A percentile compares a stretch with the other conserved stretches of the same genome.
Conservation (phyloP, 208 protist genomes). For the Leishmania guyanensis region DNA sequence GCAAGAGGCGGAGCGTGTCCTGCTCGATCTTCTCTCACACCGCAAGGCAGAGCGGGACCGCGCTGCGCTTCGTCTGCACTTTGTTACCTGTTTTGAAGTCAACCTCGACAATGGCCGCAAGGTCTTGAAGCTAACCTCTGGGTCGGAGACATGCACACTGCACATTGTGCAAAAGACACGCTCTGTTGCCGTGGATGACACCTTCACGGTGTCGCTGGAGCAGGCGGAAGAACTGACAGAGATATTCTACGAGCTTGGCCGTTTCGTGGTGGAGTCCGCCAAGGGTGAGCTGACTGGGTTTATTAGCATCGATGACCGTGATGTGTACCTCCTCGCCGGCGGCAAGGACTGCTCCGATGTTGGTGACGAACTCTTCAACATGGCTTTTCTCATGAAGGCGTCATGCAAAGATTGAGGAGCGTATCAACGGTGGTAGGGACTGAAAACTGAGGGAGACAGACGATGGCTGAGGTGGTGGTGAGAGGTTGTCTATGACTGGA, state of each 20-base stretch:
- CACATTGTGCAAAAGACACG: constrained; percentile 76
- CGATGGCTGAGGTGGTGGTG: background rate
- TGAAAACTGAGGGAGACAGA: background rate
- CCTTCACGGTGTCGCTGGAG: constrained; percentile 60
- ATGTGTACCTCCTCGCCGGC: constrained; percentile 71
- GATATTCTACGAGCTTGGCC: constrained; percentile 79
- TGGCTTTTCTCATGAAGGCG: constrained; percentile 66
- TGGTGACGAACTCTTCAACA: constrained; percentile 82
- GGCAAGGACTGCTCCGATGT: constrained; percentile 73
- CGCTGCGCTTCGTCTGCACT: constrained; percentile 75
- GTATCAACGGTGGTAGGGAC: too few species aligned
- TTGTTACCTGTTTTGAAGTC: constrained; percentile 72
- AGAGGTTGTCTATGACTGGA: background rate
- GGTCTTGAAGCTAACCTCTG: constrained; percentile 56
- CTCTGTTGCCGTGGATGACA: constrained; percentile 56
- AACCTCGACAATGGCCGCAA: constrained; percentile 82
- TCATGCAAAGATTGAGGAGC: constrained; percentile 8
- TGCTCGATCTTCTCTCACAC: constrained; percentile 79
- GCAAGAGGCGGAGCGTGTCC: constrained; percentile 68
- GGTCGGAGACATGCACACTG: constrained; percentile 59
- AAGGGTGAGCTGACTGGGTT: constrained; percentile 80
- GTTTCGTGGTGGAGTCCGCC: constrained; percentile 69
- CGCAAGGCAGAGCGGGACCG: constrained; percentile 79
- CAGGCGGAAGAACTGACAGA: constrained; percentile 78
- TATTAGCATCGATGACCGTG: constrained; percentile 82